Evolutionary conservation across 805 yeast genomes (phyloP).

Genomic region (Lipomyces yamanashiensis): DNA sequence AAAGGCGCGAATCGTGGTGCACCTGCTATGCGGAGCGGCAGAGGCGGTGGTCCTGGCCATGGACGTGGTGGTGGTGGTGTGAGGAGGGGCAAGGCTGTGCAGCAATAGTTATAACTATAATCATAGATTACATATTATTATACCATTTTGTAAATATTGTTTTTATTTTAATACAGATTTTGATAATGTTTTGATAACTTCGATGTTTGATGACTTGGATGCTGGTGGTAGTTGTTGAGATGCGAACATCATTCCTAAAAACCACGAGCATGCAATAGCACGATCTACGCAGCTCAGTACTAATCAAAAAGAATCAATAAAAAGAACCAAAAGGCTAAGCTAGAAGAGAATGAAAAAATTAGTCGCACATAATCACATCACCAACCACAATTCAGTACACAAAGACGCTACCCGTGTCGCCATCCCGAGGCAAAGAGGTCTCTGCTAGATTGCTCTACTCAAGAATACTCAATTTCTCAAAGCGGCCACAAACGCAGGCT

Average conservation of each 20-base stretch:
- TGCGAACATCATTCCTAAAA: neutral
- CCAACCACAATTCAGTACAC: constrained; percentile 26
- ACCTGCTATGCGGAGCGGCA: neutral
- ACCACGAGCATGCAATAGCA: too few species aligned
- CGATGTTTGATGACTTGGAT: too few species aligned
- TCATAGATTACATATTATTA: neutral
- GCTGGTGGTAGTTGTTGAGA: too few species aligned
- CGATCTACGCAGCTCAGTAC: too few species aligned
- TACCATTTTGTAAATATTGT: too few species aligned
- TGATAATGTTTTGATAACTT: neutral
- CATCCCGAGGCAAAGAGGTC: constrained; percentile 36
- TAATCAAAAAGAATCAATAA: too few species aligned
- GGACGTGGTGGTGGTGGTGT: constrained; percentile 16
- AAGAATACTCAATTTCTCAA: constrained; percentile 31
- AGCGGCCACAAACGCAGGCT: constrained; percentile 27
- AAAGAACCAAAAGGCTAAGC: neutral
- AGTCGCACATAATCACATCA: constrained; percentile 26
- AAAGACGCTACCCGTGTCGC: constrained; percentile 33
- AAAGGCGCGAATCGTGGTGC: constrained; percentile 6
- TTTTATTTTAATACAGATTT: neutral
- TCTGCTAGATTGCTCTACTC: constrained; percentile 38
- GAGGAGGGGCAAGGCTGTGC: constrained; percentile 6
- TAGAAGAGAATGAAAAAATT: constrained; percentile 3
- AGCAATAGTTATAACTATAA: neutral
- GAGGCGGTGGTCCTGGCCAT: neutral